Evolutionary conservation across 345 rosid genomes (phyloP), one percentile per base, ranked within the genome.

Genomic region (Adansonia digitata): DNA sequence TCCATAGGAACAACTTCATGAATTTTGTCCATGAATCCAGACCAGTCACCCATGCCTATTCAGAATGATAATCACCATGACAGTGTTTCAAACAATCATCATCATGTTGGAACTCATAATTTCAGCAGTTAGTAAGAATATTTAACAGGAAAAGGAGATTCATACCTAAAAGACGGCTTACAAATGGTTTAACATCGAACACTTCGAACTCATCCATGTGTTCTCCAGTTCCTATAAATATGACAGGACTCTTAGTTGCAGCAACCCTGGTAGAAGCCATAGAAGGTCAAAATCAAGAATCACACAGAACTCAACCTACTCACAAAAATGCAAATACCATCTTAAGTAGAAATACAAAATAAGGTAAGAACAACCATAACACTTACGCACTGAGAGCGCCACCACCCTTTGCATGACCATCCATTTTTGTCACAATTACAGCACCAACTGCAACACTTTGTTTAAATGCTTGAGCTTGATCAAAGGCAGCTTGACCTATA

Each of bases 401-500:
- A 79, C 97, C 98, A 85, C 98, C 98, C 90, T 93, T 94, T 57
- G 98, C 97, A 88, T 92, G 98, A 76, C 98, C 97, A 75, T 94
- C 98, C 97, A 94, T 90, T 84, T 94, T 92, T 24, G 98, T 93
- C 74, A 94, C 77, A 78, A 94, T 91, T 60, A 94, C 94, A 83
- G 98, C 98, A 75, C 98, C 98, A 73, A 93, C 98, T 9, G 93
- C 81, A 74, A 90, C 91, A 78, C 91, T 92, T 83, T 91, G 92
- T 84, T 91, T 94, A 79, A 92, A 93, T 68, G 98, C 98, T 79
- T 88, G 92, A 73, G 94, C 97, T 86, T 94, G 98, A 83, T 91
- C 94, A 82, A 86, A 88, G 55, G 98, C 98, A 77, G 97, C 94
- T 86, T 94, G 98, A 77, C 97, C 98, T 73, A 94, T 91, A 79